Conservation (phyloP, 345 rosid genomes). For the Populus davidiana region DNA sequence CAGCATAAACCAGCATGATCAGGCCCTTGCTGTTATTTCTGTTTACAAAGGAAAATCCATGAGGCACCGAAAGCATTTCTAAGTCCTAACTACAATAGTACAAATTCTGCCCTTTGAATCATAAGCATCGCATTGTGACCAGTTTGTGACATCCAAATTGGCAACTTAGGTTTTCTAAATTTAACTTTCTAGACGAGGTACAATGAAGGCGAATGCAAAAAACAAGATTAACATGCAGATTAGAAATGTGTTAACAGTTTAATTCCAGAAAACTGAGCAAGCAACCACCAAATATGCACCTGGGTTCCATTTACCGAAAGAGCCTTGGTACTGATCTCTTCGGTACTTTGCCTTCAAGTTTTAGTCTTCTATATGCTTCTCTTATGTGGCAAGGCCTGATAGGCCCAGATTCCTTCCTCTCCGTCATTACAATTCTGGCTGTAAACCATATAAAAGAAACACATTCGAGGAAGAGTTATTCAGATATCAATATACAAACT, state of each 20-base stretch:
- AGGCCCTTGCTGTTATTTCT: too few relatives aligned
- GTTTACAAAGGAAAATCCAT: too few relatives aligned
- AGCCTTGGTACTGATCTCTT: slow-evolving; percentile 85
- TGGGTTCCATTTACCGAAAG: slow-evolving; percentile 44
- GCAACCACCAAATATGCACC: background rate
- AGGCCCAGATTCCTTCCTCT: slow-evolving; percentile 88
- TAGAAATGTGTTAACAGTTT: background rate
- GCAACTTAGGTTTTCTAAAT: background rate
- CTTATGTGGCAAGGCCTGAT: slow-evolving; percentile 94
- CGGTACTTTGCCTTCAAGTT: slow-evolving; percentile 86
- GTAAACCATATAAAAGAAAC: slow-evolving; percentile 18
- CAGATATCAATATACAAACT: background rate
- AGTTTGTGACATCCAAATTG: background rate
- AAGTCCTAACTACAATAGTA: too few relatives aligned
- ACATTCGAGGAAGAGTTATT: background rate
- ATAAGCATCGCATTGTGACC: background rate
- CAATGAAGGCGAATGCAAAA: background rate
- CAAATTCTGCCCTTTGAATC: too few relatives aligned
- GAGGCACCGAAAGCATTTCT: too few relatives aligned
- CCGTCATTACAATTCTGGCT: slow-evolving; percentile 87
- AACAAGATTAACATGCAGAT: background rate
- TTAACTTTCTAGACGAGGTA: background rate
- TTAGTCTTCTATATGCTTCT: slow-evolving; percentile 83
- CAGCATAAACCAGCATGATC: too few relatives aligned
- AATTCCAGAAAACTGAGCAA: slow-evolving; percentile 1